These are phyloP conservation scores for Talaromyces amestolkiae DNA, from an alignment of 2,329 filamentous ascomycete species.

Conservation along the genomic window DNA sequence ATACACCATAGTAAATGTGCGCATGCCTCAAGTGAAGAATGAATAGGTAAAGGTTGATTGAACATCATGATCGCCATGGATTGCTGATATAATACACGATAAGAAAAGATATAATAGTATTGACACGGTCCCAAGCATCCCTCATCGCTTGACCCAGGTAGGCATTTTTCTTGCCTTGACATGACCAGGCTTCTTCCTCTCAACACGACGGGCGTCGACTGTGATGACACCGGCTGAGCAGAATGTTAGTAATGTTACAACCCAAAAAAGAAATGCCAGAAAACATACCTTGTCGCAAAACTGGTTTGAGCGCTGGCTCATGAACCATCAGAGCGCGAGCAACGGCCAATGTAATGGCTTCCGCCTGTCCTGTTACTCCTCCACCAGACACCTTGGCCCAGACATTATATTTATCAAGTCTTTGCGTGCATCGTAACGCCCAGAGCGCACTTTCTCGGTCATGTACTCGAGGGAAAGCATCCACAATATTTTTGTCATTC, in stretches of 20 bases:
- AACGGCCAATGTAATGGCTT: slow-evolving; percentile 86
- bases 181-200: slow-evolving; percentile 96
- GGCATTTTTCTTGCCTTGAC: slow-evolving; percentile 98
- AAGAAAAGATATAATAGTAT: slow-evolving; percentile 17
- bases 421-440: slow-evolving; percentile 77
- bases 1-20: too few relatives aligned
- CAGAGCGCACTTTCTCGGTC: slow-evolving; percentile 93
- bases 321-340: slow-evolving; percentile 85
- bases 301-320: slow-evolving; percentile 86
- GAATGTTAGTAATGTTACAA: slow-evolving; percentile 2
- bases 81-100: slow-evolving; percentile 18
- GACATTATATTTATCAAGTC: slow-evolving; percentile 95
- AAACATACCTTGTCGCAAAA: slow-evolving; percentile 79
- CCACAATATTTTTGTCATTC: slow-evolving; percentile 80
- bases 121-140: slow-evolving; percentile 14
- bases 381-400: slow-evolving; percentile 83
- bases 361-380: slow-evolving; percentile 90
- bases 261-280: background rate
- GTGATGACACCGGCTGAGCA: slow-evolving; percentile 81
- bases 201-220: slow-evolving; percentile 84
- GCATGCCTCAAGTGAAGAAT: background rate
- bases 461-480: slow-evolving; percentile 82
- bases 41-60: background rate
- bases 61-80: slow-evolving; percentile 12
- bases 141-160: slow-evolving; percentile 85